Evolutionary conservation across 306 rosid species (phyloP).

Genomic region (Sesbania bispinosa): DNA sequence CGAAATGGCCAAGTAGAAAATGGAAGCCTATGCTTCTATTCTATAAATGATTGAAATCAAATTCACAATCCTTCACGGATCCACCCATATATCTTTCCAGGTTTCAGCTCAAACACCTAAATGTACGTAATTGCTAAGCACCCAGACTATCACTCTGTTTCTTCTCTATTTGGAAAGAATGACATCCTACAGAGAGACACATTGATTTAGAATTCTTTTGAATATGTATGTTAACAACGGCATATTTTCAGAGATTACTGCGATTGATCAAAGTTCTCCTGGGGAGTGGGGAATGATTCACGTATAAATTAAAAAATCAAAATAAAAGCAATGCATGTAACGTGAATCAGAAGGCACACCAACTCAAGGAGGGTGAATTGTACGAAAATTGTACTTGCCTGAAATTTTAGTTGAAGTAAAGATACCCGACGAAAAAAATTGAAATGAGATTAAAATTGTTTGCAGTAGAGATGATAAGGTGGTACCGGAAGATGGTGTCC

Average conservation of each 20-base stretch:
- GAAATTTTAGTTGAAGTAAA: neutral
- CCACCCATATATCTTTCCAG: too few relatives aligned
- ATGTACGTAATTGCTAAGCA: too few relatives aligned
- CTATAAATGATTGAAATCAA: neutral
- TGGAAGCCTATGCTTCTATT: neutral
- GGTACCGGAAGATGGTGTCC: slow-evolving; percentile 25
- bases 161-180: too few relatives aligned
- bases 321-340: neutral
- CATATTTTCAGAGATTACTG: neutral
- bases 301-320: neutral
- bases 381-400: slow-evolving; percentile 23
- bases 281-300: neutral
- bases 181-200: too few relatives aligned
- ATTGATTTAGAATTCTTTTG: too few relatives aligned
- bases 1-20: neutral
- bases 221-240: too few relatives aligned
- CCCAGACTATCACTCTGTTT: too few relatives aligned
- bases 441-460: neutral
- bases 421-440: neutral
- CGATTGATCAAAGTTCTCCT: neutral
- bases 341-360: neutral
- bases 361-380: neutral
- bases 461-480: neutral
- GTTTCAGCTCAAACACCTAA: too few relatives aligned
- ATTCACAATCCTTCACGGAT: too few relatives aligned